Percentiles rank a stretch among this genome's conserved stretches.
phyloP scores from a whole-genome alignment of 2,329 filamentous ascomycete species.

The Colletotrichum sp. region DNA sequence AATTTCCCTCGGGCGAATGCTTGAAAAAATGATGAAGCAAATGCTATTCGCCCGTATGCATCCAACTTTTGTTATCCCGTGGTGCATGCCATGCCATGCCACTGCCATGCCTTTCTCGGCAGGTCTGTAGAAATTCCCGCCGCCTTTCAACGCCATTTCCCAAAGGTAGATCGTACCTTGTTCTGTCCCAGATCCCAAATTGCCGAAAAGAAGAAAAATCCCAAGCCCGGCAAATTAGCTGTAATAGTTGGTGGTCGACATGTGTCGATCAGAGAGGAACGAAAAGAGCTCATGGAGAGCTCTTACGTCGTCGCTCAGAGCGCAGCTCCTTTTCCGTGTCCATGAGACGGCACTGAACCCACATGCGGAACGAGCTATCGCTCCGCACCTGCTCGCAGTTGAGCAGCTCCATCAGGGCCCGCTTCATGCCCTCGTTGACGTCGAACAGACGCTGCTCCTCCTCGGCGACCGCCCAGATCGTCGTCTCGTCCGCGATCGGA shows the following conservation, averaged over 20 bases:
- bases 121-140: not conserved
- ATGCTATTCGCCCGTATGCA: slow-evolving; percentile 1
- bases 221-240: not conserved
- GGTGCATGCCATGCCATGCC: not conserved
- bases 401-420: slow-evolving; percentile 64
- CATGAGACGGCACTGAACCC: slow-evolving; percentile 64
- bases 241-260: not conserved
- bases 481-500: slow-evolving; percentile 52
- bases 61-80: not conserved
- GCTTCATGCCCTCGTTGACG: slow-evolving; percentile 67
- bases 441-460: slow-evolving; percentile 60
- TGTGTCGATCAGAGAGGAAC: not conserved
- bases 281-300: not conserved
- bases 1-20: slow-evolving; percentile 9
- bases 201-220: not conserved
- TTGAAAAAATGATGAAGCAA: not conserved
- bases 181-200: not conserved
- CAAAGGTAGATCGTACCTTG: not conserved
- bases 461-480: slow-evolving; percentile 52
- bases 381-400: slow-evolving; percentile 62
- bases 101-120: not conserved
- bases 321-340: slow-evolving; percentile 65
- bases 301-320: slow-evolving; percentile 50
- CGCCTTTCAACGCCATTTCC: slow-evolving; percentile 6
- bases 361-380: slow-evolving; percentile 58